phyloP scores from a whole-genome alignment of 148 eudicot genomes.

The Dysphania ambrosioides region DNA sequence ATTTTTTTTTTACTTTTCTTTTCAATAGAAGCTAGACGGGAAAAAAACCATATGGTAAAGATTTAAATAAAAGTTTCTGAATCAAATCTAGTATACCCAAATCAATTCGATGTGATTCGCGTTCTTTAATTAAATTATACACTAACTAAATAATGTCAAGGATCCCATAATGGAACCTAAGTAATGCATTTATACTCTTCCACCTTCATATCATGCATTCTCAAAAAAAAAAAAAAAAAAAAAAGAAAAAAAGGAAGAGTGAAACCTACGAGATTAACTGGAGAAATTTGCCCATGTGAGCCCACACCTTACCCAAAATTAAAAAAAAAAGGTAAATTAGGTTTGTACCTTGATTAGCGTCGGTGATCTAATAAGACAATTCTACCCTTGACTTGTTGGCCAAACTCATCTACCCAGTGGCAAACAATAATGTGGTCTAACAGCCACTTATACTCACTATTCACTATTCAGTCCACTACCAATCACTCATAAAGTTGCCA shows the following conservation, averaged over 20 bases:
- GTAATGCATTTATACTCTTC: too few relatives aligned
- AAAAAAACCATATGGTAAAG: too few relatives aligned
- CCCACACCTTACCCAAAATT: neutral
- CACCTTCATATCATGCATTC: neutral
- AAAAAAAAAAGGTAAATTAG: neutral
- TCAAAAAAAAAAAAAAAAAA: too few relatives aligned
- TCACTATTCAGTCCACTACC: slow-evolving; percentile 6
- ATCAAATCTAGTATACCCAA: too few relatives aligned
- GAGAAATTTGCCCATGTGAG: neutral
- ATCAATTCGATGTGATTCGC: too few relatives aligned
- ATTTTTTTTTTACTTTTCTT: too few relatives aligned
- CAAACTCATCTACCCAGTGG: neutral
- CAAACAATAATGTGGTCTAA: neutral
- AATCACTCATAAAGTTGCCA: neutral
- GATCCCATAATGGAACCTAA: too few relatives aligned
- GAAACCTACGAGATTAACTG: neutral
- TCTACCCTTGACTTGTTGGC: slow-evolving; percentile 1
- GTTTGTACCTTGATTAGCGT: neutral
- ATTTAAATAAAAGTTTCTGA: too few relatives aligned
- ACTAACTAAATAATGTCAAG: too few relatives aligned
- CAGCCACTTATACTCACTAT: neutral
- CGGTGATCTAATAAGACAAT: slow-evolving; percentile 16
- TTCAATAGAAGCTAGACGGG: too few relatives aligned
- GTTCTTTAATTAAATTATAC: too few relatives aligned
- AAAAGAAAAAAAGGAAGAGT: neutral